These are phyloP conservation scores for Euphorbia schlechtendalii DNA, from an alignment of 441 rosid species.

Conservation along the genomic window DNA sequence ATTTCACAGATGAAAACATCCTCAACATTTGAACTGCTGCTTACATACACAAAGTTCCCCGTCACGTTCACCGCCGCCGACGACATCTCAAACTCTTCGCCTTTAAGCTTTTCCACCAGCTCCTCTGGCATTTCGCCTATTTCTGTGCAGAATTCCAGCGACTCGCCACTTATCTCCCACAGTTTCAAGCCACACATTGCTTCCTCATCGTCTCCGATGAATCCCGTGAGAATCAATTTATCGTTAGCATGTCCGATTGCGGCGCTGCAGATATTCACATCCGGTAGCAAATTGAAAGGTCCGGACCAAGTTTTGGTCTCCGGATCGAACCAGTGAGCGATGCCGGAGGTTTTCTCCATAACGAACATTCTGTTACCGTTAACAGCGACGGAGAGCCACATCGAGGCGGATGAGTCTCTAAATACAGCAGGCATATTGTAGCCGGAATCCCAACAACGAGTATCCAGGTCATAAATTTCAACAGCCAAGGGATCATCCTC, in stretches of 20 bases:
- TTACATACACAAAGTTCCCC: conserved; percentile 36
- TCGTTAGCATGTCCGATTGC: conserved; percentile 28
- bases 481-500: conserved; percentile 66
- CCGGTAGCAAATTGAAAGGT: conserved; percentile 34
- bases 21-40: conserved; percentile 22
- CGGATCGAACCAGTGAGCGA: conserved; percentile 40
- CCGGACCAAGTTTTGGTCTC: conserved; percentile 43
- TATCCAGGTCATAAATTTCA: conserved; percentile 40
- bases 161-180: conserved; percentile 39
- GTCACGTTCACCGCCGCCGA: conserved; percentile 28
- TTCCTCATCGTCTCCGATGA: conserved; percentile 28
- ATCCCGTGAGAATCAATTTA: conserved; percentile 43
- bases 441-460: conserved; percentile 42
- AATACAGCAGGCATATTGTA: conserved; percentile 50
- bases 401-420: conserved; percentile 42
- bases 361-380: conserved; percentile 34
- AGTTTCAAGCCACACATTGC: conserved; percentile 31
- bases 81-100: conserved; percentile 14
- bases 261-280: conserved; percentile 20
- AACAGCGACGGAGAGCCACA: conserved; percentile 56
- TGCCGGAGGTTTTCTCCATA: conserved; percentile 48
- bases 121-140: conserved; percentile 45
- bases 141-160: conserved; percentile 22
- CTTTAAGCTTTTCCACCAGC: conserved; percentile 39
- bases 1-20: conserved; percentile 46